phyloP scores from a whole-genome alignment of 192 early-diverging fungal species.

The Geranomyces variabilis region DNA sequence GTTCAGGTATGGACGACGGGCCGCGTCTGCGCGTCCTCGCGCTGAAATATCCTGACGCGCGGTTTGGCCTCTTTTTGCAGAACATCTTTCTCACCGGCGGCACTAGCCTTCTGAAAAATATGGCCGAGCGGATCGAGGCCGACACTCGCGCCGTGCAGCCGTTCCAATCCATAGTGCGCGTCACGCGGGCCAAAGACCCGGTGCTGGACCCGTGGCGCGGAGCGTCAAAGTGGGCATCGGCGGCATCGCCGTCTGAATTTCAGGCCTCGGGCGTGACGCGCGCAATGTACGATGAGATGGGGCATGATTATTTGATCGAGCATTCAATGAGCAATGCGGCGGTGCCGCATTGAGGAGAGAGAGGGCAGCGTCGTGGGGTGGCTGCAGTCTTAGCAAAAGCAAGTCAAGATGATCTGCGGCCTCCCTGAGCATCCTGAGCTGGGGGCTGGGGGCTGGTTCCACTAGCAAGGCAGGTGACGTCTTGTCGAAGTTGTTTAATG shows the following conservation, averaged over 20 bases:
- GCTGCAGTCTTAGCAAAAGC: too few relatives aligned
- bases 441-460: too few relatives aligned
- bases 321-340: constrained; percentile 76
- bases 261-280: constrained; percentile 59
- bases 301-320: constrained; percentile 84
- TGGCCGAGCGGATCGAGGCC: constrained; percentile 64
- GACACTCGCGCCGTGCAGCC: constrained; percentile 71
- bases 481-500: too few relatives aligned
- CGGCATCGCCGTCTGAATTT: constrained; percentile 34
- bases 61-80: constrained; percentile 30
- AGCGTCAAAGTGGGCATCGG: constrained; percentile 69
- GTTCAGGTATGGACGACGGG: constrained; percentile 49
- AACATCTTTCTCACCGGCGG: constrained; percentile 83
- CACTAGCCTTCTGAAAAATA: constrained; percentile 63
- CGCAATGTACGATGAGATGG: constrained; percentile 80
- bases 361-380: constrained; percentile 1
- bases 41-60: neutral
- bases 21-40: neutral
- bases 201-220: constrained; percentile 84
- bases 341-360: neutral
- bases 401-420: too few relatives aligned
- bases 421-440: too few relatives aligned
- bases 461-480: too few relatives aligned
- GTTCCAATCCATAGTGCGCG: constrained; percentile 53
- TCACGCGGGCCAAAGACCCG: constrained; percentile 71